These are phyloP conservation scores for Ceratocystis ficicola DNA, from an alignment of 2,329 filamentous ascomycete genomes.

Conservation along the genomic window DNA sequence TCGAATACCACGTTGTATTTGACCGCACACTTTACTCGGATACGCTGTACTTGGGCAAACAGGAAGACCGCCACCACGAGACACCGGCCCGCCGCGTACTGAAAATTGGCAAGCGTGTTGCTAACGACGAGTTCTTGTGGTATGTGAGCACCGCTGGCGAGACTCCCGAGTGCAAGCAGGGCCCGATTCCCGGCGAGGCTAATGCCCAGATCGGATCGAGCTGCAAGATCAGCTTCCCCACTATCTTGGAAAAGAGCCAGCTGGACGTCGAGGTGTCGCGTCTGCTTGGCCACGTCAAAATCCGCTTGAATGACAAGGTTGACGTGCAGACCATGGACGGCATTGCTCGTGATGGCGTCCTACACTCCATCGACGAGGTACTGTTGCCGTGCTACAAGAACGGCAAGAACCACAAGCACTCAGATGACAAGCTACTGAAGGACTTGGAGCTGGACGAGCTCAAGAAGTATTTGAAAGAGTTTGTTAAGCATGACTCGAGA, in stretches of 20 bases:
- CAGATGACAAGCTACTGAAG: constrained; percentile 12
- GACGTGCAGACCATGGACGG: constrained; percentile 55
- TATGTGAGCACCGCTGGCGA: constrained; percentile 4
- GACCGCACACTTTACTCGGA: constrained; percentile 74
- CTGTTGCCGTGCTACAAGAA: constrained; percentile 61
- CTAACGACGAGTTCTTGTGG: constrained; percentile 24
- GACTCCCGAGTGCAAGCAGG: constrained; percentile 15
- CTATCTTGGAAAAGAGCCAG: constrained; percentile 52
- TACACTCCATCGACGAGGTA: constrained; percentile 63
- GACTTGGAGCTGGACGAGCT: constrained; percentile 23
- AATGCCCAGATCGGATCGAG: constrained; percentile 13
- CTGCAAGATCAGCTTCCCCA: constrained; percentile 29
- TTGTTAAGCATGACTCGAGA: constrained; percentile 16
- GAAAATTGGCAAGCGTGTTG: constrained; percentile 13
- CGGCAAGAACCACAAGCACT: constrained; percentile 17
- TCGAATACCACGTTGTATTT: constrained; percentile 66
- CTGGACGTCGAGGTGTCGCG: constrained; percentile 59
- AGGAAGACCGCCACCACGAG: constrained; percentile 13
- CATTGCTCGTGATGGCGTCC: constrained; percentile 65
- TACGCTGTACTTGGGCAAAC: constrained; percentile 47
- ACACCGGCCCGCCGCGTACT: not conserved
- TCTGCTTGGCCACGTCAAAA: constrained; percentile 54
- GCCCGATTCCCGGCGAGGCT: constrained; percentile 16
- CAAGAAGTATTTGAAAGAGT: constrained; percentile 26
- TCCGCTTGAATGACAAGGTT: constrained; percentile 64